phyloP scores from a whole-genome alignment of 176 grass and related monocot genomes.

The Juncus inflexus region DNA sequence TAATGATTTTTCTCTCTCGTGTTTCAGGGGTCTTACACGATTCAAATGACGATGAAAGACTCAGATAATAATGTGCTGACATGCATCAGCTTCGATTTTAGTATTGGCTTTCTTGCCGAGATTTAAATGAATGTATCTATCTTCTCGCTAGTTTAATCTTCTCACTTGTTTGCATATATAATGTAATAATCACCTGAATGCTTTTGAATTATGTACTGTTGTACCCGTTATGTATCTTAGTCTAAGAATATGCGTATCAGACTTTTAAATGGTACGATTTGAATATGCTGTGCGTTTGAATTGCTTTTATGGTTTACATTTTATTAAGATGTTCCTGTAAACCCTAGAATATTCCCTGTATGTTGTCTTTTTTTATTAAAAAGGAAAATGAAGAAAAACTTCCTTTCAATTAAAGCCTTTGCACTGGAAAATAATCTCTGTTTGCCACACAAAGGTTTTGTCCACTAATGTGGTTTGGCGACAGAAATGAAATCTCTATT shows the following conservation, averaged over 20 bases:
- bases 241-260: not conserved
- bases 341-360: no score
- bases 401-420: no score
- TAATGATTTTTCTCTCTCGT: constrained; percentile 1
- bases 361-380: no score
- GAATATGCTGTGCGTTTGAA: constrained; percentile 7
- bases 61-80: constrained; percentile 36
- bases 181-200: not conserved
- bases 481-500: no score
- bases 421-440: no score
- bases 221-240: not conserved
- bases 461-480: not conserved
- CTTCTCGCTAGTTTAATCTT: not conserved
- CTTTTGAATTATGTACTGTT: not conserved
- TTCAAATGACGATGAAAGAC: constrained; percentile 66
- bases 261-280: not conserved
- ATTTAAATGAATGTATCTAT: not conserved
- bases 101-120: constrained; percentile 40
- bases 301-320: not conserved
- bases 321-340: no score
- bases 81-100: constrained; percentile 74
- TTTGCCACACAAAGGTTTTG: no score
- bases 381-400: no score
- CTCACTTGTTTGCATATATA: not conserved
- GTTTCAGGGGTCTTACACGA: constrained; percentile 59